Conservation (phyloP, 2,329 filamentous ascomycete genomes). For the Aaosphaeria pasadenensis region DNA sequence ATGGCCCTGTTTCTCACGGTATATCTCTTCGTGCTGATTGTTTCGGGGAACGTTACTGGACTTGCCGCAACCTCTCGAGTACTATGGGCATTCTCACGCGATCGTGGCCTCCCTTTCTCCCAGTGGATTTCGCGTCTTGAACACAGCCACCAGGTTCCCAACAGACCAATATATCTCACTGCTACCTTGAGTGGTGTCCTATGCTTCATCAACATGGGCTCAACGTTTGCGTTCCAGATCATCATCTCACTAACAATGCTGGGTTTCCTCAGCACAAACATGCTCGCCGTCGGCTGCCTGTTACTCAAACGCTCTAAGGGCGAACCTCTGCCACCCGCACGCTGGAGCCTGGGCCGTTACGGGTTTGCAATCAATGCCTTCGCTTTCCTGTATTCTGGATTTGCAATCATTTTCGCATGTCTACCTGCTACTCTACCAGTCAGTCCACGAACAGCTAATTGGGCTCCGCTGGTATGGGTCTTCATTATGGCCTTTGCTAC, state of each 20-base stretch:
- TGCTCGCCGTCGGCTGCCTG: conserved; percentile 44
- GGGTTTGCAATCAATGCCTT: conserved; percentile 41
- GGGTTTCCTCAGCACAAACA: conserved; percentile 3
- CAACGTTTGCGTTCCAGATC: conserved; percentile 11
- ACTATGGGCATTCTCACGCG: conserved; percentile 14
- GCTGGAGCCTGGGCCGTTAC: conserved; percentile 43
- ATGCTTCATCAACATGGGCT: conserved; percentile 47
- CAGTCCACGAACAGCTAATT: conserved; percentile 38
- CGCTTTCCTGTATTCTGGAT: conserved; percentile 34
- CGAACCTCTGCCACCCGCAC: conserved; percentile 38
- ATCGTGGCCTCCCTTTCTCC: conserved; percentile 10
- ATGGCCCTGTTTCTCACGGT: conserved; percentile 6
- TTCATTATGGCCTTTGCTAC: conserved; percentile 38
- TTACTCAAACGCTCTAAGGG: conserved; percentile 39
- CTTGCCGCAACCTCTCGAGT: conserved; percentile 10
- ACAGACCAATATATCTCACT: conserved; percentile 8
- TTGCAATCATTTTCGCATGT: conserved; percentile 40
- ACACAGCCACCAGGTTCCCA: conserved; percentile 4
- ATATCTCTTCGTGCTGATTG: conserved; percentile 8
- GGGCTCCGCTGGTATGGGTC: conserved; percentile 40
- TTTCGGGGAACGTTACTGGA: conserved; percentile 8
- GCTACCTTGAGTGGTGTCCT: conserved; percentile 26
- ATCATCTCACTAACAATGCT: conserved; percentile 3
- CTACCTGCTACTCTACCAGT: conserved; percentile 28
- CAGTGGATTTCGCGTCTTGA: neutral